A percentile compares a stretch with the other conserved stretches of the same genome.
phyloP scores from a whole-genome alignment of 306 rosid species.

The Ceratonia siliqua region DNA sequence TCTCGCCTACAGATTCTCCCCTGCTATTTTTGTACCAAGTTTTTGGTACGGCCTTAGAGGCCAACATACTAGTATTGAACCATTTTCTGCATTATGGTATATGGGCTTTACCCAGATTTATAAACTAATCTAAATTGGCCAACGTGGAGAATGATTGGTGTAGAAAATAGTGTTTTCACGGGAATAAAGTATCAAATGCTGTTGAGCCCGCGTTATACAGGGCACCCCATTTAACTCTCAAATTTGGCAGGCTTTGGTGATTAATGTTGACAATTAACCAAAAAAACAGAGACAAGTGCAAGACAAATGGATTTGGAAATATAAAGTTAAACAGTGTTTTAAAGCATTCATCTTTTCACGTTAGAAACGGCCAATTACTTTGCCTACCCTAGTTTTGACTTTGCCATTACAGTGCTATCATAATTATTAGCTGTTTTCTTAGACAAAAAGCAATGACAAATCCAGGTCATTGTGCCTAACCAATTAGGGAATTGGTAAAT shows the following conservation, averaged over 20 bases:
- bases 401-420: conserved; percentile 42
- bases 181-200: not conserved
- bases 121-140: not conserved
- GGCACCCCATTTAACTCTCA: conserved; percentile 10
- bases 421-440: conserved; percentile 52
- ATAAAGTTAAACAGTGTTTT: conserved; percentile 29
- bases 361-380: conserved; percentile 38
- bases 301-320: conserved; percentile 31
- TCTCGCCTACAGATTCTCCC: conserved; percentile 24
- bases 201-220: conserved; percentile 6
- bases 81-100: conserved; percentile 7
- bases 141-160: not conserved
- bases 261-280: conserved; percentile 43
- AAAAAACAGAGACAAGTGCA: conserved; percentile 28
- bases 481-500: conserved; percentile 43
- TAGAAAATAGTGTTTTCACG: not conserved
- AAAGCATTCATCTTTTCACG: conserved; percentile 38
- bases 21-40: conserved; percentile 4
- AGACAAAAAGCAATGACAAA: conserved; percentile 48
- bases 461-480: conserved; percentile 46
- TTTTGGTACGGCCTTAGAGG: not conserved
- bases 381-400: conserved; percentile 48
- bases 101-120: not conserved
- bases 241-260: conserved; percentile 41
- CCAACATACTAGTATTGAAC: conserved; percentile 5